Evolutionary conservation across 495 filamentous ascomycete species (phyloP).

Genomic region (Podospora pseudopauciseta): DNA sequence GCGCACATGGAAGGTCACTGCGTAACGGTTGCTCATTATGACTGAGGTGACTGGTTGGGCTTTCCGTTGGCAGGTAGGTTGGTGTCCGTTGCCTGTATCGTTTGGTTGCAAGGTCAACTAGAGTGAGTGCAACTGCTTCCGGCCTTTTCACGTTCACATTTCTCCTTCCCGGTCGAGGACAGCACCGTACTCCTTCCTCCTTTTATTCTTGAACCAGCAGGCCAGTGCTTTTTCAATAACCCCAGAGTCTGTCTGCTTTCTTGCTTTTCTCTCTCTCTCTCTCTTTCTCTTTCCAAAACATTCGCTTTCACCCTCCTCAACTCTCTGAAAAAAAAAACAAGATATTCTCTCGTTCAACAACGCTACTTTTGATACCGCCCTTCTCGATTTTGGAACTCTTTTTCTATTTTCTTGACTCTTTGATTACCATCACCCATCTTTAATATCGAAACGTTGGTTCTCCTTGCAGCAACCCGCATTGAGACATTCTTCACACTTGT

Average conservation of each 20-base stretch:
- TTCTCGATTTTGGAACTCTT: neutral
- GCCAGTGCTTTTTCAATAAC: neutral
- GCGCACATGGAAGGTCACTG: neutral
- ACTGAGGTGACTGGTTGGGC: neutral
- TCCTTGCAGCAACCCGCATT: neutral
- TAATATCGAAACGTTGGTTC: slow-evolving; percentile 3
- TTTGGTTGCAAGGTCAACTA: neutral
- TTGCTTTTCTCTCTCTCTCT: neutral
- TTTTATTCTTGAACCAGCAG: neutral
- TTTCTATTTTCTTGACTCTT: neutral
- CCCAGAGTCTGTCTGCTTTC: neutral
- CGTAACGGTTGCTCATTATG: neutral
- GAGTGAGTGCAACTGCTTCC: neutral
- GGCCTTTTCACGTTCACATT: neutral
- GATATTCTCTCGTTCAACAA: neutral
- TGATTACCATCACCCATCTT: slow-evolving; percentile 8
- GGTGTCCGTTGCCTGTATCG: neutral
- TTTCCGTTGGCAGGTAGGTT: neutral
- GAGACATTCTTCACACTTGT: neutral
- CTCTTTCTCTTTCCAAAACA: neutral
- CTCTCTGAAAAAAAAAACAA: neutral
- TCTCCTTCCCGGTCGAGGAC: neutral
- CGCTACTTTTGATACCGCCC: neutral
- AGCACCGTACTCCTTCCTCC: neutral
- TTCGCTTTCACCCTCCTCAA: neutral